Conservation (phyloP, 2,329 filamentous ascomycete genomes). For the Colletotrichum abscissum region DNA sequence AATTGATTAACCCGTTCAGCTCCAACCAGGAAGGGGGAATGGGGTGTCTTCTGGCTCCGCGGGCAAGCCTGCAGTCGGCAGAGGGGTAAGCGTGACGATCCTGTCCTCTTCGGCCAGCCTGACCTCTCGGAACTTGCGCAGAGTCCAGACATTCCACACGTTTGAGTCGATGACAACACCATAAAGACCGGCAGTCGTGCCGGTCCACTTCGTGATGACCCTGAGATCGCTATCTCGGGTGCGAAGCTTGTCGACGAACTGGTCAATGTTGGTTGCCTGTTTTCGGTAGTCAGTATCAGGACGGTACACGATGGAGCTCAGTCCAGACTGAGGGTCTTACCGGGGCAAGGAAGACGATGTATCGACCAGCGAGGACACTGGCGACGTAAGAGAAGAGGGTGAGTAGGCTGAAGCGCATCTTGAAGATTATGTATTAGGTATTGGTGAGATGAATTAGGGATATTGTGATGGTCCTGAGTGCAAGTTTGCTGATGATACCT, state of each 20-base stretch:
- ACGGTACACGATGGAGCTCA: background rate
- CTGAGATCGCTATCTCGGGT: background rate
- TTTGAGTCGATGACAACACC: slow-evolving; percentile 26
- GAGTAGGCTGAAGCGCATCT: background rate
- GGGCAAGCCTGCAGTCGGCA: background rate
- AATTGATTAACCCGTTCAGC: background rate
- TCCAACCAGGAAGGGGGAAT: background rate
- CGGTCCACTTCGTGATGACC: background rate
- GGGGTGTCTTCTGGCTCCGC: background rate
- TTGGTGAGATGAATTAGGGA: background rate
- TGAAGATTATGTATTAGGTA: background rate
- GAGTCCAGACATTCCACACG: background rate
- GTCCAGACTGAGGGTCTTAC: background rate
- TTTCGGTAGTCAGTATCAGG: background rate
- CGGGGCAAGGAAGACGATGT: slow-evolving; percentile 14
- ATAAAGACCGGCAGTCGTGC: background rate
- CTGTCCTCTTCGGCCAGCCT: background rate
- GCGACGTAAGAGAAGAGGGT: background rate
- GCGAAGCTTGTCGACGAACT: slow-evolving; percentile 10
- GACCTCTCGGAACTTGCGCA: slow-evolving; percentile 20
- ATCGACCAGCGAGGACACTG: slow-evolving; percentile 8
- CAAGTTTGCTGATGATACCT: background rate
- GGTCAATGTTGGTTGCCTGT: slow-evolving; percentile 7
- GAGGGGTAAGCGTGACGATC: background rate
- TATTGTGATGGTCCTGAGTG: too few species aligned